A percentile compares a stretch with the other conserved stretches of the same genome.
phyloP scores from a whole-genome alignment of 78 protist species.

The Dictyostelium intermedium region DNA sequence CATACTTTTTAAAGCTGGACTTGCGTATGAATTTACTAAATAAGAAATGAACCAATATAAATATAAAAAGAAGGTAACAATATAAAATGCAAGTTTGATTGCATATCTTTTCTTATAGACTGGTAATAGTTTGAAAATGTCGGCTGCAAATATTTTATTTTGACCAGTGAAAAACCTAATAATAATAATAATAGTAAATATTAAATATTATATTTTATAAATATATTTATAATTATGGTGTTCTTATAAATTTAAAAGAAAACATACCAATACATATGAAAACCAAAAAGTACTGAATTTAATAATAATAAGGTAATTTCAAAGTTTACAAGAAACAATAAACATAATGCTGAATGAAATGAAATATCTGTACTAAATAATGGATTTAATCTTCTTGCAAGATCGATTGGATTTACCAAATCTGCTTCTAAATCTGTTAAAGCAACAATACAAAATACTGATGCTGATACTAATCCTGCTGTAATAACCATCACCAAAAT shows the following conservation, averaged over 20 bases:
- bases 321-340: constrained; percentile 2
- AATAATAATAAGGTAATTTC: neutral
- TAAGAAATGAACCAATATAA: constrained; percentile 43
- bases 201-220: too few relatives aligned
- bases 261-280: constrained; percentile 29
- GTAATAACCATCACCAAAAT: constrained; percentile 4
- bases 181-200: too few relatives aligned
- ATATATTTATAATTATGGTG: neutral
- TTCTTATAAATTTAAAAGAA: neutral
- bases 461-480: constrained; percentile 23
- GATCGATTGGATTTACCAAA: constrained; percentile 58
- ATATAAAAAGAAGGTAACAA: constrained; percentile 65
- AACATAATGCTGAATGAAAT: constrained; percentile 4
- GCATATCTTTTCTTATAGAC: constrained; percentile 35
- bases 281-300: constrained; percentile 3
- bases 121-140: constrained; percentile 42
- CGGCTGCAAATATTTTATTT: constrained; percentile 27
- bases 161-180: neutral
- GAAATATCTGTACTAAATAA: constrained; percentile 16
- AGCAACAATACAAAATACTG: constrained; percentile 64
- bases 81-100: constrained; percentile 30
- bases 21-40: neutral
- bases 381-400: constrained; percentile 71
- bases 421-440: constrained; percentile 67
- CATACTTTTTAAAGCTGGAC: neutral